Evolutionary conservation across 139 green algal species (phyloP), one percentile per base, ranked within the genome.

Genomic region (Tetratostichococcus sp.): DNA sequence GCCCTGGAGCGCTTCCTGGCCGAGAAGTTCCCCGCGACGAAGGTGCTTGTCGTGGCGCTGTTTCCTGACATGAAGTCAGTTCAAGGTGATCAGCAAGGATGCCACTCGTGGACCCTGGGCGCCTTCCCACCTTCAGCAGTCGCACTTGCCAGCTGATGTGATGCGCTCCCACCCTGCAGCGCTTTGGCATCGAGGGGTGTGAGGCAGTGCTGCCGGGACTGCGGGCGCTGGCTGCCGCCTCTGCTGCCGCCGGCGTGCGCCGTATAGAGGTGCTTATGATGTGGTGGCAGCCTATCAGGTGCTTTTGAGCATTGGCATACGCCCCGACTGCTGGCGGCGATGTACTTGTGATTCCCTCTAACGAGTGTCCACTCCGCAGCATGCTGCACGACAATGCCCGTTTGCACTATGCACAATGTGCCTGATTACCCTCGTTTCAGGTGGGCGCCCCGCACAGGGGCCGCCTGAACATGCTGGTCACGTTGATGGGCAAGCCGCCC

Each of bases 111-210:
- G 39, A 21, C 39, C 8, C 39, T 11, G 11, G n/a, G 3, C 67
- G 33, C 67, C 67, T 1, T 30, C 67, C 32, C 11, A 28, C 32
- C 32, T 17, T 14, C 39, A 50, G 39, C 6, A 50, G 39, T 50
- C 11, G 14, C 32, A 43, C 23, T 57, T 32, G 34, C 23, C 6
- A 35, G 17, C n/a, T 70, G 66, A 11, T 16, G 17, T 30, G 8
- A 3, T n/a, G 23, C 32, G 16, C 2, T 30, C 21, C 31, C 32
- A 35, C 16, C 25, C 23, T 77, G 66, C 74, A 79, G 67, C 80
- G 85, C 23, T 93, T 93, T 79, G 86, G 86, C 11, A 75, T 93
- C 4, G 88, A 93, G 80, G 88, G 88, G 25, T 89, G 78, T 43
- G 88, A 93, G 66, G 82, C 84, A 19, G 50, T 93, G 72, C 39